A percentile compares a stretch with the other conserved stretches of the same genome.
Conservation (phyloP, 2,329 filamentous ascomycete species). For the Colletotrichum gloeosporioides region DNA sequence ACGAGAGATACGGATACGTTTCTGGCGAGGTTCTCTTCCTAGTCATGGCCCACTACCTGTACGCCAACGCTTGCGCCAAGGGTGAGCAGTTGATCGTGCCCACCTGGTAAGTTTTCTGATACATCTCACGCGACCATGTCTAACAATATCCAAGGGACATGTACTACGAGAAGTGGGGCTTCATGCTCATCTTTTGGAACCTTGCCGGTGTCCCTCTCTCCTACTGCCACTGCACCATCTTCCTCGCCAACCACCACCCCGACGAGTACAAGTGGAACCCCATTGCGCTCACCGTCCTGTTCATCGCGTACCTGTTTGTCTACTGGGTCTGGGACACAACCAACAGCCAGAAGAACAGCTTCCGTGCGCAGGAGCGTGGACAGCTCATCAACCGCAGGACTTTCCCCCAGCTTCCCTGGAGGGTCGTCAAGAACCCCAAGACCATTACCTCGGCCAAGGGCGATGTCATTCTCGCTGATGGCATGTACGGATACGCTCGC, state of each 20-base stretch:
- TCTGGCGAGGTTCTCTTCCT: slow-evolving; percentile 85
- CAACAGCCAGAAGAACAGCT: slow-evolving; percentile 94
- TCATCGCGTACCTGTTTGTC: slow-evolving; percentile 75
- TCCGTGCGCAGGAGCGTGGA: slow-evolving; percentile 80
- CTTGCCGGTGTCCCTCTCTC: slow-evolving; percentile 87
- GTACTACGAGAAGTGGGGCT: slow-evolving; percentile 97
- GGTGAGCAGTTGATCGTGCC: slow-evolving; percentile 90
- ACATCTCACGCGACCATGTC: neutral
- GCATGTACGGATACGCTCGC: slow-evolving; percentile 69
- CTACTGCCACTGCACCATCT: slow-evolving; percentile 94
- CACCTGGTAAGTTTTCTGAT: slow-evolving; percentile 62
- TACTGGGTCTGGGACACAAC: slow-evolving; percentile 94
- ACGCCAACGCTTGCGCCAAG: slow-evolving; percentile 91
- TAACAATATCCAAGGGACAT: slow-evolving; percentile 67
- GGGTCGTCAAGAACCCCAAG: slow-evolving; percentile 80
- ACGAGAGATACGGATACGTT: slow-evolving; percentile 84
- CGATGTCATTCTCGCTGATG: slow-evolving; percentile 80
- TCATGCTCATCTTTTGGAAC: slow-evolving; percentile 99
- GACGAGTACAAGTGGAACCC: slow-evolving; percentile 79
- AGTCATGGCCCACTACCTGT: slow-evolving; percentile 88
- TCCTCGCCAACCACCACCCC: slow-evolving; percentile 83
- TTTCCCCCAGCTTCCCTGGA: slow-evolving; percentile 92
- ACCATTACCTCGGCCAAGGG: slow-evolving; percentile 76
- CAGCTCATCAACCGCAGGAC: slow-evolving; percentile 73
- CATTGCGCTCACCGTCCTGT: slow-evolving; percentile 69